Conservation (phyloP, 345 rosid species). For the Carallia brachiata region DNA sequence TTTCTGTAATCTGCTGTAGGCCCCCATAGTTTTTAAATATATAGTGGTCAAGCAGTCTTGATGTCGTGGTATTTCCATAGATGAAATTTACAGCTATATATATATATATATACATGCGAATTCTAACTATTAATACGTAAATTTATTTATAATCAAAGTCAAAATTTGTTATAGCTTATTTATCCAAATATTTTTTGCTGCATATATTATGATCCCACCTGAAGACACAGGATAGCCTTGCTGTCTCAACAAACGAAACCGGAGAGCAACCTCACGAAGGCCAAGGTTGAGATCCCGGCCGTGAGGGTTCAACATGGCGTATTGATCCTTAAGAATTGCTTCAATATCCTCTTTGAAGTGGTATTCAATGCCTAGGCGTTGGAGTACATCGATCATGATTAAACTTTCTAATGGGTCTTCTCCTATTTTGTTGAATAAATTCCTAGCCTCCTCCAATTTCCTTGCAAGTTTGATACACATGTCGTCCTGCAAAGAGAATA, state of each 20-base stretch:
- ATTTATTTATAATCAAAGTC: no score
- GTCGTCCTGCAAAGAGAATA: background rate
- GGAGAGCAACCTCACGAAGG: conserved; percentile 23
- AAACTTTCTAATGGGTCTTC: background rate
- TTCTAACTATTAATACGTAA: no score
- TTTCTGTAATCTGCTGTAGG: no score
- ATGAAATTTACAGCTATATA: no score
- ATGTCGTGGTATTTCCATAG: no score
- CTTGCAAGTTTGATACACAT: background rate
- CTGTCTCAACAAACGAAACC: conserved; percentile 10
- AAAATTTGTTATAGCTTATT: no score
- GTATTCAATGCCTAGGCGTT: conserved; percentile 6
- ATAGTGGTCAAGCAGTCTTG: no score
- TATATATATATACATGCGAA: no score
- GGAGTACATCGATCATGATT: background rate
- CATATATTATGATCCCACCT: no score
- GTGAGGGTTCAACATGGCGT: background rate
- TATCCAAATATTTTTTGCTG: no score
- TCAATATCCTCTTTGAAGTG: background rate
- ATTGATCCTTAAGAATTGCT: background rate
- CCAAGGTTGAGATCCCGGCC: background rate
- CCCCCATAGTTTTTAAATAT: no score
- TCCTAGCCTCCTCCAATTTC: background rate
- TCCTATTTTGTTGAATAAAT: background rate
- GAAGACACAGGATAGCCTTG: background rate